Evolutionary conservation across 2,329 filamentous ascomycete genomes (phyloP), one percentile per base, ranked within the genome.

Genomic region (Fusarium hainanense): DNA sequence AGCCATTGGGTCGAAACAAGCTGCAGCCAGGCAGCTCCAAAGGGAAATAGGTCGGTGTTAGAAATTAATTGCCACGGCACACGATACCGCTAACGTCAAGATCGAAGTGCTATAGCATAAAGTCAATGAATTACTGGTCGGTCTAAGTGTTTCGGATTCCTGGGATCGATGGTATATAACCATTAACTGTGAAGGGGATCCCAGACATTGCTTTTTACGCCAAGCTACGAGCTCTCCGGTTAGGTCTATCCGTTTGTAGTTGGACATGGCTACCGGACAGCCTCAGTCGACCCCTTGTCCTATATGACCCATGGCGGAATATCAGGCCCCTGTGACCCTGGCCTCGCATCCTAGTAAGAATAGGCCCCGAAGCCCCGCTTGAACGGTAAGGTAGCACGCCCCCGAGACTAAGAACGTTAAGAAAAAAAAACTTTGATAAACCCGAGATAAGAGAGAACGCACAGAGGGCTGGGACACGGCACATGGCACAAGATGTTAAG

Each of bases 1-100:
- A 79, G 87, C 86, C 88, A 90, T 90, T 78, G 77, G 69, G 72
- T 74, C 66, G 64, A 72, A 69, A 71, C 65, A 63, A 70, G 49
- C 55, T 69, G 68, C 68, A 56, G 54, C 68, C 54, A 58, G 58
- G 37, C 55, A 42, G 66, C 70, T 68, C 65, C 61, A 71, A 70
- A 54, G 51, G 64, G 72, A 67, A 69, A 62, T 59, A 69, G 65
- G 54, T 63, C 52, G 68, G 73, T 72, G 70, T 75, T 47, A 72
- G 70, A 75, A 66, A 67, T 71, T 63, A 57, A 70, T 72, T 65
- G 54, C 70, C 62, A 70, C 60, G 51, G 62, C 44, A 64, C 54
- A 60, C 63, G 60, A 73, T 69, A 59, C 51, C 64, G 66, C 59
- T 66, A 69, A 69, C 60, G 68, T 72, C 48, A 32, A 71, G 58